These are phyloP conservation scores for Heliamphora exappendiculata DNA, from an alignment of 148 eudicot species.

Conservation along the genomic window DNA sequence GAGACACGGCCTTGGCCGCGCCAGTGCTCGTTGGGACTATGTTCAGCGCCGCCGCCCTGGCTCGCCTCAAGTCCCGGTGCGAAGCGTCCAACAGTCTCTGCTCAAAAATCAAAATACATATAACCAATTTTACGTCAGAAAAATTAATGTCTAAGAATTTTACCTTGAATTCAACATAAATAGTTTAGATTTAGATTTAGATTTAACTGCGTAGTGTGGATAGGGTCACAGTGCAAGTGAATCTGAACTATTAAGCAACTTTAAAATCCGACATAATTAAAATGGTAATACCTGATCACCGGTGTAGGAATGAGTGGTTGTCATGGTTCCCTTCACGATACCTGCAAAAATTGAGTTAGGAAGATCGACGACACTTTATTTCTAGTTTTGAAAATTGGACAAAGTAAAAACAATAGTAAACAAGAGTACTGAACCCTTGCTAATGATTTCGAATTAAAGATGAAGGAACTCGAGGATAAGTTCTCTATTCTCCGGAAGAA, in stretches of 20 bases:
- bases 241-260: no score
- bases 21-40: conserved; percentile 99
- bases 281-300: conserved; percentile 99
- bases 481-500: no score
- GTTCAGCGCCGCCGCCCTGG: conserved; percentile 97
- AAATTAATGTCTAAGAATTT: no score
- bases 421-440: not conserved
- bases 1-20: conserved; percentile 97
- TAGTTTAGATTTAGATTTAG: not conserved
- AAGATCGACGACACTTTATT: no score
- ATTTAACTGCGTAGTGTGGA: no score
- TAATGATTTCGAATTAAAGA: no score
- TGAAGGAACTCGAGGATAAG: no score
- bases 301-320: conserved; percentile 99
- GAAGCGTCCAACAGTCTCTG: conserved; percentile 97
- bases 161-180: no score
- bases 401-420: not conserved
- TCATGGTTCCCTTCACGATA: conserved; percentile 99
- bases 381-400: not conserved
- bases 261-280: no score
- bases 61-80: conserved; percentile 96
- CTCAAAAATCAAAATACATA: no score
- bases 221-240: no score
- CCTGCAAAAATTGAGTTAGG: conserved; percentile 40
- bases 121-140: no score